Conservation (phyloP, 169 alveolate species). For the Toxoplasma gondii region DNA sequence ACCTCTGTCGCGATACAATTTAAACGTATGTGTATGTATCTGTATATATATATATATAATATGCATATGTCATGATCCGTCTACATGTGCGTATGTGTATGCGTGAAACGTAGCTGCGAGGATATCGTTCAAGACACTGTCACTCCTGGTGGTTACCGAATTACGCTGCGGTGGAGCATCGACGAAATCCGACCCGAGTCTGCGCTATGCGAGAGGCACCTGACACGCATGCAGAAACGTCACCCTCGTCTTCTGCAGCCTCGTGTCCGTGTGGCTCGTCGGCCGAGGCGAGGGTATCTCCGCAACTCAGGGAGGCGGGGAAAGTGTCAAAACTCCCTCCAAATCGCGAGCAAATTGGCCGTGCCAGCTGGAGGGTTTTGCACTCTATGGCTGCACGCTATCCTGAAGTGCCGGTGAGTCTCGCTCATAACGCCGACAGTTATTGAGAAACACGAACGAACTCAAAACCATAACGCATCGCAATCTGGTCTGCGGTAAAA, state of each 20-base stretch:
- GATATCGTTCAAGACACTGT: too few species aligned
- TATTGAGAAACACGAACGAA: too few species aligned
- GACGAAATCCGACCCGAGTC: neutral
- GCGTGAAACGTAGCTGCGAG: too few species aligned
- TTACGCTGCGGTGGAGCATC: too few species aligned
- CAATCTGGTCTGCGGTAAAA: too few species aligned
- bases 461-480: too few species aligned
- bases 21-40: neutral
- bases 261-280: neutral
- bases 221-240: neutral
- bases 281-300: neutral
- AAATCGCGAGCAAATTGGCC: conserved; percentile 81
- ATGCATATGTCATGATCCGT: too few species aligned
- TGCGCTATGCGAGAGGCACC: neutral
- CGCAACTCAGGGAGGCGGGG: neutral
- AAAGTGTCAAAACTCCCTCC: conserved; percentile 73
- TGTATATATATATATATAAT: too few species aligned
- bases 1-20: too few species aligned
- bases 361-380: conserved; percentile 84
- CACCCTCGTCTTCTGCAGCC: neutral
- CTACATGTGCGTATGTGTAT: too few species aligned
- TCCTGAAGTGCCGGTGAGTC: conserved; percentile 80
- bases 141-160: too few species aligned
- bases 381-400: conserved; percentile 84
- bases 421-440: too few species aligned